phyloP scores from a whole-genome alignment of 2,329 filamentous ascomycete species.

The Aspergillus sp. region DNA sequence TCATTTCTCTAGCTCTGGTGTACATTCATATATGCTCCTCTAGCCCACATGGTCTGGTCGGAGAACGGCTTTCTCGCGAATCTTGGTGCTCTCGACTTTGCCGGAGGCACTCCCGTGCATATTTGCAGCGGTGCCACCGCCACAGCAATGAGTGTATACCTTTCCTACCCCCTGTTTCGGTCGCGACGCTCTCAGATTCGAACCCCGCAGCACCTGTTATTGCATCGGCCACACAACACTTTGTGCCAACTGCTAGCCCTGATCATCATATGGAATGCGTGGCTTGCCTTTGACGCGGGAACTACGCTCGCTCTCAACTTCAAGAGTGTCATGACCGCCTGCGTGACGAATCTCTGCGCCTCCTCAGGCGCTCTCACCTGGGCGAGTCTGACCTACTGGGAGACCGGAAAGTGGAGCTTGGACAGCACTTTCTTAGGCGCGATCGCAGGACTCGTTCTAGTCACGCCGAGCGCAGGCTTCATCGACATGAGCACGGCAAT shows the following conservation, averaged over 20 bases:
- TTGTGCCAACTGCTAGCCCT: slow-evolving; percentile 52
- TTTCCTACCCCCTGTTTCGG: slow-evolving; percentile 53
- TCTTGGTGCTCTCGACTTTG: slow-evolving; percentile 51
- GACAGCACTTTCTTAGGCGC: slow-evolving; percentile 56
- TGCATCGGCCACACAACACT: slow-evolving; percentile 53
- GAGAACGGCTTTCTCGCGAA: slow-evolving; percentile 47
- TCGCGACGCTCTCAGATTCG: slow-evolving; percentile 47
- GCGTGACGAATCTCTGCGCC: slow-evolving; percentile 53
- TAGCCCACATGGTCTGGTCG: slow-evolving; percentile 54
- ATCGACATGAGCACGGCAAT: slow-evolving; percentile 54
- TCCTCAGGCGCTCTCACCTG: slow-evolving; percentile 51
- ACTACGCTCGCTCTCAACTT: slow-evolving; percentile 53
- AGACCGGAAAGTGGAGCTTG: slow-evolving; percentile 49
- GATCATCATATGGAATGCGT: slow-evolving; percentile 55
- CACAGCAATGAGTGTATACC: slow-evolving; percentile 48
- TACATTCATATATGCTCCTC: slow-evolving; percentile 51
- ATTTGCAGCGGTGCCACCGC: slow-evolving; percentile 50
- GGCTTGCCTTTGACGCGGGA: slow-evolving; percentile 55
- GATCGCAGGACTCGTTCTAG: slow-evolving; percentile 56
- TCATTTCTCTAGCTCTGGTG: slow-evolving; percentile 44
- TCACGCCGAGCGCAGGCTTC: slow-evolving; percentile 53
- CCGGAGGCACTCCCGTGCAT: slow-evolving; percentile 48
- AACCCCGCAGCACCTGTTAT: slow-evolving; percentile 50
- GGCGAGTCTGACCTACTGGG: slow-evolving; percentile 49
- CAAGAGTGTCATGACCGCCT: slow-evolving; percentile 53